These are phyloP conservation scores for Drosera capensis DNA, from an alignment of 148 eudicot genomes.

Conservation along the genomic window DNA sequence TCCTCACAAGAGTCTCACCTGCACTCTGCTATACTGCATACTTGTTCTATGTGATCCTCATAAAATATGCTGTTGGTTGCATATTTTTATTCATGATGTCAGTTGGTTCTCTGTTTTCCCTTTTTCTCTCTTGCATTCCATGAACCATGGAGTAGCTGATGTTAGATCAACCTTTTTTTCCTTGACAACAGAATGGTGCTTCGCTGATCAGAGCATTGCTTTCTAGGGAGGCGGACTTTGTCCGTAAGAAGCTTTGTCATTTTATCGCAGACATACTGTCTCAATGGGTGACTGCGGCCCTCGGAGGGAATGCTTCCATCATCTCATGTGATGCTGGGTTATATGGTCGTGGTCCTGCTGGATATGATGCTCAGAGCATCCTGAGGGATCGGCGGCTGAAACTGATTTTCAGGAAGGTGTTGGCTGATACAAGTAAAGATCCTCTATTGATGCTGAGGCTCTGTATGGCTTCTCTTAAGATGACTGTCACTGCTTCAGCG, in stretches of 20 bases:
- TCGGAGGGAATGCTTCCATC: constrained; percentile 11
- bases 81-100: too few species aligned
- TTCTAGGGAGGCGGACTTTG: constrained; percentile 42
- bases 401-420: constrained; percentile 42
- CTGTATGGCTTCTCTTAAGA: constrained; percentile 27
- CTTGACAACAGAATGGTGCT: constrained; percentile 55
- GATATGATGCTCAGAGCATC: constrained; percentile 31
- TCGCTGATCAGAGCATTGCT: constrained; percentile 47
- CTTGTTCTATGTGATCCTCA: too few species aligned
- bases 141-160: too few species aligned
- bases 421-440: constrained; percentile 48
- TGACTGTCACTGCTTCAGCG: constrained; percentile 39
- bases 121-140: too few species aligned
- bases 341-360: constrained; percentile 12
- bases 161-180: too few species aligned
- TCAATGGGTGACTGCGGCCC: constrained; percentile 31
- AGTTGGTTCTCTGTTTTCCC: too few species aligned
- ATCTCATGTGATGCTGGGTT: constrained; percentile 10
- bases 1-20: too few species aligned
- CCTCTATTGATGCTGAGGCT: constrained; percentile 40
- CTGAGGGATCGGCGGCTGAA: constrained; percentile 58
- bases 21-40: too few species aligned
- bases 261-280: constrained; percentile 50
- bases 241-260: constrained; percentile 49
- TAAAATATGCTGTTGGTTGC: too few species aligned